phyloP scores from a whole-genome alignment of 164 flowering plant species.

The Euptelea pleiosperma region DNA sequence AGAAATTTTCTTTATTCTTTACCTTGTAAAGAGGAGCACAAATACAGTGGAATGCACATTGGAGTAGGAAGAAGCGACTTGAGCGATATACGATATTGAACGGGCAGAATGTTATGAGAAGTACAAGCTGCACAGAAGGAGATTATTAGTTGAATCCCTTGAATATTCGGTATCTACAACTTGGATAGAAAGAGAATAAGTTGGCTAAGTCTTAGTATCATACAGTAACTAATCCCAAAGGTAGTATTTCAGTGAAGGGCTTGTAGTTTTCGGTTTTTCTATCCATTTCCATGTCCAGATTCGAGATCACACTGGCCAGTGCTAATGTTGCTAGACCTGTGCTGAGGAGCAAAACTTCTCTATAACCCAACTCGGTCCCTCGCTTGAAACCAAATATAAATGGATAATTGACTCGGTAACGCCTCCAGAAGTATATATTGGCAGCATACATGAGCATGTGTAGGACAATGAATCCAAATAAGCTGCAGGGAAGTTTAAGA shows the following conservation, averaged over 20 bases:
- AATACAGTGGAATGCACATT: constrained; percentile 38
- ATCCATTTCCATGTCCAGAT: constrained; percentile 60
- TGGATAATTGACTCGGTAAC: constrained; percentile 54
- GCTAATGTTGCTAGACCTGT: constrained; percentile 40
- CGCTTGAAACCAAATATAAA: constrained; percentile 72
- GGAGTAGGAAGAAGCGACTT: constrained; percentile 62
- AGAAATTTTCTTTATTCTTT: background rate
- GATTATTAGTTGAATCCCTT: background rate
- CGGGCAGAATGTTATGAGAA: constrained; percentile 42
- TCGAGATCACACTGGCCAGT: constrained; percentile 44
- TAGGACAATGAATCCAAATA: constrained; percentile 54
- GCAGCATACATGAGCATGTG: constrained; percentile 58
- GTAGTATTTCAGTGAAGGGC: constrained; percentile 46
- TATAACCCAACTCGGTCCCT: constrained; percentile 57
- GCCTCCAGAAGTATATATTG: constrained; percentile 59
- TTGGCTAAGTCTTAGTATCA: constrained; percentile 1
- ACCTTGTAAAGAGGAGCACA: constrained; percentile 78
- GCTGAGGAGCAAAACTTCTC: constrained; percentile 46
- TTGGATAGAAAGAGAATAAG: background rate
- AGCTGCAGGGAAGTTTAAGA: constrained; percentile 31
- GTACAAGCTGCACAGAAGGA: constrained; percentile 38
- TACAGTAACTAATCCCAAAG: constrained; percentile 34
- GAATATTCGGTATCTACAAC: background rate
- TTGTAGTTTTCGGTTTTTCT: constrained; percentile 37
- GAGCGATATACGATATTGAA: constrained; percentile 65